Base-by-base conservation (phyloP, 768 basidiomycete genomes). In the Lentinula lateritia region DNA sequence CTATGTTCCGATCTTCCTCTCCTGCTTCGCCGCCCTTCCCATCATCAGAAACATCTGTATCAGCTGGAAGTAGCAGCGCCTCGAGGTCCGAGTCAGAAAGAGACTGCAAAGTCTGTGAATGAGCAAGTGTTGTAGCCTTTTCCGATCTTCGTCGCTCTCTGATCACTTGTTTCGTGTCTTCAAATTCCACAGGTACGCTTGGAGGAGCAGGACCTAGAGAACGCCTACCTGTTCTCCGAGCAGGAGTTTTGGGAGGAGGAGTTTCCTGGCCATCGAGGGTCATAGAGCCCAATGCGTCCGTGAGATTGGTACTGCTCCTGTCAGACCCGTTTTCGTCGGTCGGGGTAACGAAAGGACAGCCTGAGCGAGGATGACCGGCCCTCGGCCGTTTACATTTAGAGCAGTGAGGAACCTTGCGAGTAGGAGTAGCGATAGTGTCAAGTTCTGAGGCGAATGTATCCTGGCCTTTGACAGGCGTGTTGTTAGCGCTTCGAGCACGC, bases 351-450 rank as follows among this genome's bases (percentile, higher is more conserved):
- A 72, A 78, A 0, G 85, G 84, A 66, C 87, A 87, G 9, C 86
- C 85, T 0, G 82, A 82, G 50, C 85, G 83, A 16, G 86, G 86
- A 67, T 88, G 87, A 0, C 86, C 85, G 28, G 74, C 76, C 58
- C 78, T 75, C 0, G 84, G 83, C 23, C 79, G 79, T 58, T 76
- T 74, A 69, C 86, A 88, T 66, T 81, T 82, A 48, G 72, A 77
- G 70, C 86, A 88, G 52, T 73, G 78, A 39, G 80, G 86, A 1
- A 69, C 66, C 56, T 84, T 85, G 46, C 84, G 83, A 5, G 82
- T 74, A 10, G 81, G 74, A 16, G 73, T 71, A 41, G 69, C 69
- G 7, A 66, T 57, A 13, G 58, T 53, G 32, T 58, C 56, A 13
- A 34, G n/a, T 36, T 28, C 39, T 6, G 56, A 18, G 36, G n/a